A percentile compares a stretch with the other conserved stretches of the same genome.
Conservation (phyloP, 352 stramenopile species). For the Blastocystis sp. region DNA sequence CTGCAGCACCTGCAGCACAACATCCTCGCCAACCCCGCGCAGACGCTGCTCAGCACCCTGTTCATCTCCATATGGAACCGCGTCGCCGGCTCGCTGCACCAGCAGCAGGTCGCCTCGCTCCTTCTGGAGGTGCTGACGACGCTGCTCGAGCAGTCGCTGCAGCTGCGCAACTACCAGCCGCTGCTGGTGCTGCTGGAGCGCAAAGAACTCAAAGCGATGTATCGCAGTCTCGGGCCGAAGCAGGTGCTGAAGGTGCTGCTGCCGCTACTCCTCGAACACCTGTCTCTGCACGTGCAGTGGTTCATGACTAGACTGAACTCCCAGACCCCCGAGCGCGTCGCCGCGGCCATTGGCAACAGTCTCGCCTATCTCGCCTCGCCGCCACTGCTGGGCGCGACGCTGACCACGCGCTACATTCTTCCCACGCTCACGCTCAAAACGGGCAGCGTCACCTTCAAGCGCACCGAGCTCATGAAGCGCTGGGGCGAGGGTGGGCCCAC, state of each 20-base stretch:
- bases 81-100: constrained; percentile 23
- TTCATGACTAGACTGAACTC: constrained; percentile 39
- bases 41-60: not conserved
- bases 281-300: not conserved
- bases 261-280: constrained; percentile 15
- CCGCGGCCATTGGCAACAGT: not conserved
- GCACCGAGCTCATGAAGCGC: constrained; percentile 13
- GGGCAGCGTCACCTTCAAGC: constrained; percentile 54
- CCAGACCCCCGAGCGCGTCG: constrained; percentile 2
- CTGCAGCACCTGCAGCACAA: constrained; percentile 40
- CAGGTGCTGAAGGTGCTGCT: constrained; percentile 53
- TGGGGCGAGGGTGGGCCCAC: not conserved
- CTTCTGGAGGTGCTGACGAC: not conserved
- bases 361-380: constrained; percentile 7
- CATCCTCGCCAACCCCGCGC: constrained; percentile 12
- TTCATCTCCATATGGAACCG: constrained; percentile 50
- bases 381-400: constrained; percentile 20
- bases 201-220: not conserved
- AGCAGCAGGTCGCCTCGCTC: constrained; percentile 40
- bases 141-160: constrained; percentile 37
- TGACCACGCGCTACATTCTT: constrained; percentile 49
- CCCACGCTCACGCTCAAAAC: constrained; percentile 66
- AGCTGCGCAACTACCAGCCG: constrained; percentile 43
- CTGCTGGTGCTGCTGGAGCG: constrained; percentile 16
- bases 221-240: constrained; percentile 11